A percentile compares a stretch with the other conserved stretches of the same genome.
Evolutionary conservation across 176 grass and related monocot genomes (phyloP).

Genomic region (Ensete ventricosum): DNA sequence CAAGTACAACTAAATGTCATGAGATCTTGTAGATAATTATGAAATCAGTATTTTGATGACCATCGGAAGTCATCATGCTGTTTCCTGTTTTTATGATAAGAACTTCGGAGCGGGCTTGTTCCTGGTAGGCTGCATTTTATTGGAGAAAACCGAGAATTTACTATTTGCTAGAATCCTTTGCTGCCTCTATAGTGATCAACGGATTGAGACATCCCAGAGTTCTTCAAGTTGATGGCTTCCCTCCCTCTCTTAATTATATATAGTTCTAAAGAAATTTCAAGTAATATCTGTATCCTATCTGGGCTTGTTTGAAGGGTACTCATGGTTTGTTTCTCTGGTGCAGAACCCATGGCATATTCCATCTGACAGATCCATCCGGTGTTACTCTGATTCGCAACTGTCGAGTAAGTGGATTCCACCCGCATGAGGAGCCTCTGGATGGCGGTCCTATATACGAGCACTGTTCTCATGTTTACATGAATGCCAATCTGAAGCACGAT

Average conservation of each 20-base stretch:
- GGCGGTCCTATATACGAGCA: slow-evolving; percentile 80
- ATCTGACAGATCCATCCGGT: slow-evolving; percentile 88
- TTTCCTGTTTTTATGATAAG: too few relatives aligned
- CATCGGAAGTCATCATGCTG: too few relatives aligned
- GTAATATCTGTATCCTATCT: background rate
- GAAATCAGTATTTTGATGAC: too few relatives aligned
- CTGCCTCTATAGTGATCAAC: background rate
- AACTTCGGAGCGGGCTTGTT: too few relatives aligned
- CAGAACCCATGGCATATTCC: slow-evolving; percentile 98
- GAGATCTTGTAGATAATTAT: too few relatives aligned
- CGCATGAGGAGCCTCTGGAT: slow-evolving; percentile 74
- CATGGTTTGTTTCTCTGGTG: slow-evolving; percentile 30
- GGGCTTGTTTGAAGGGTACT: background rate
- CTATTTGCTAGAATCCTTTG: background rate
- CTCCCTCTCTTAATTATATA: background rate
- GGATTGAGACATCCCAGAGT: background rate
- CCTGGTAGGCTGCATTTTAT: too few relatives aligned
- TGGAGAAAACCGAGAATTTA: background rate
- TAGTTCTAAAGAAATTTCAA: slow-evolving; percentile 7
- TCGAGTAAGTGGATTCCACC: slow-evolving; percentile 89
- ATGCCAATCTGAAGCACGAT: slow-evolving; percentile 62
- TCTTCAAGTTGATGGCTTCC: too few relatives aligned
- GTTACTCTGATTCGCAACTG: slow-evolving; percentile 86
- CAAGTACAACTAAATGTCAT: too few relatives aligned
- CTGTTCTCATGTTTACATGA: slow-evolving; percentile 94